phyloP scores from a whole-genome alignment of 371 early-diverging fungal species.

The Apophysomyces sp. region DNA sequence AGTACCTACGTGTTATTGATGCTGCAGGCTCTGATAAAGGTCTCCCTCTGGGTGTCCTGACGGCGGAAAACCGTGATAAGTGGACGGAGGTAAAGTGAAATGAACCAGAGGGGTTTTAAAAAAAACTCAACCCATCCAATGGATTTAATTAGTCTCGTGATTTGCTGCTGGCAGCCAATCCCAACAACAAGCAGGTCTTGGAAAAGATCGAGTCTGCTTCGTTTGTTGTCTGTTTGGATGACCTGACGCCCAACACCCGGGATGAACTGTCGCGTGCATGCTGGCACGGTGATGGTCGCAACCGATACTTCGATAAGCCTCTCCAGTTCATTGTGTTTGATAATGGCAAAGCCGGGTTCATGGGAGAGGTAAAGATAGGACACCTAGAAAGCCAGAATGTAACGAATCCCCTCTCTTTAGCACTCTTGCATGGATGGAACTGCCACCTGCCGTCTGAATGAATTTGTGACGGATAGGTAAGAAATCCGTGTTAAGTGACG shows the following conservation, averaged over 20 bases:
- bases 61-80: constrained; percentile 88
- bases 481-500: too few relatives aligned
- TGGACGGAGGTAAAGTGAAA: constrained; percentile 81
- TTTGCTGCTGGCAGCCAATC: constrained; percentile 59
- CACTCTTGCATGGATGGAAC: constrained; percentile 98
- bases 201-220: constrained; percentile 81
- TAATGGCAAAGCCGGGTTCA: constrained; percentile 95
- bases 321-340: constrained; percentile 93
- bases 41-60: constrained; percentile 83
- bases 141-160: constrained; percentile 46
- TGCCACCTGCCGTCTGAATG: constrained; percentile 79
- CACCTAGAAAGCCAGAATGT: background rate
- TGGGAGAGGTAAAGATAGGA: constrained; percentile 67
- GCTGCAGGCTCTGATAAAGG: constrained; percentile 72
- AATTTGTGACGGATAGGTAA: constrained; percentile 52
- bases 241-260: constrained; percentile 75
- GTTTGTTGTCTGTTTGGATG: constrained; percentile 90
- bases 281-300: constrained; percentile 94
- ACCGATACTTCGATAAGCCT: constrained; percentile 94
- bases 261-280: constrained; percentile 79
- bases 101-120: background rate
- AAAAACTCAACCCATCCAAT: constrained; percentile 4
- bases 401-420: constrained; percentile 11
- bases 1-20: constrained; percentile 74
- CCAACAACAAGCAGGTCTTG: constrained; percentile 71